These are phyloP conservation scores for Aspergillus sergii DNA, from an alignment of 2,329 filamentous ascomycete genomes.

Conservation along the genomic window DNA sequence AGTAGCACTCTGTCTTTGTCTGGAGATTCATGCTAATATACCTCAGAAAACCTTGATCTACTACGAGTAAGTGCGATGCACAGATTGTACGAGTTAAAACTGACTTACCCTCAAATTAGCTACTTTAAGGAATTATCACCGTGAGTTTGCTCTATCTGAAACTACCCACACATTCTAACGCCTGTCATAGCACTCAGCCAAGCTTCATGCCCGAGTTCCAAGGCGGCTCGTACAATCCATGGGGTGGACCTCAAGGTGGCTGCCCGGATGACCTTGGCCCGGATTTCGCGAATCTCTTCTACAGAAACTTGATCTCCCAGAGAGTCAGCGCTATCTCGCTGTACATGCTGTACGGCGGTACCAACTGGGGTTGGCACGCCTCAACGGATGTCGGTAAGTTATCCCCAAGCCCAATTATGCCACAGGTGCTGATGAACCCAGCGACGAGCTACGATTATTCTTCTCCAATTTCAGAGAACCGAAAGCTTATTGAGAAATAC, in stretches of 20 bases:
- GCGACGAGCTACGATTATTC: slow-evolving; percentile 67
- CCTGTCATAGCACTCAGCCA: slow-evolving; percentile 30
- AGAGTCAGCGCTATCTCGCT: slow-evolving; percentile 62
- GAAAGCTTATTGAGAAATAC: slow-evolving; percentile 61
- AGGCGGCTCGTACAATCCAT: slow-evolving; percentile 63
- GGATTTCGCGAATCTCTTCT: slow-evolving; percentile 66
- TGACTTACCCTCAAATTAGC: neutral
- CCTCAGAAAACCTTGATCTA: neutral
- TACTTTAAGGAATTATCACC: neutral
- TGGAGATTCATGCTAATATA: neutral
- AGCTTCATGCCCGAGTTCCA: slow-evolving; percentile 63
- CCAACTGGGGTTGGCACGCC: slow-evolving; percentile 64
- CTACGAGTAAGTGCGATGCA: neutral
- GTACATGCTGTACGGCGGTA: slow-evolving; percentile 68
- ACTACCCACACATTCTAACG: neutral
- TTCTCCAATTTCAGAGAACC: slow-evolving; percentile 62
- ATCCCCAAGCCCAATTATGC: neutral
- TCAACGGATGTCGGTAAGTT: slow-evolving; percentile 46
- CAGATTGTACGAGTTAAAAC: neutral
- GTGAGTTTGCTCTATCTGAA: neutral
- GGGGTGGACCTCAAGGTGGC: slow-evolving; percentile 61
- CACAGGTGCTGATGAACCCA: slow-evolving; percentile 35
- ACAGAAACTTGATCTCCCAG: slow-evolving; percentile 63
- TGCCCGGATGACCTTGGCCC: slow-evolving; percentile 58
- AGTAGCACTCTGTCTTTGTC: neutral